Percentiles rank a stretch among this genome's conserved stretches.
These are phyloP conservation scores for Paramecium tetraurelia DNA, from an alignment of 73 alveolate species.

Conservation along the genomic window DNA sequence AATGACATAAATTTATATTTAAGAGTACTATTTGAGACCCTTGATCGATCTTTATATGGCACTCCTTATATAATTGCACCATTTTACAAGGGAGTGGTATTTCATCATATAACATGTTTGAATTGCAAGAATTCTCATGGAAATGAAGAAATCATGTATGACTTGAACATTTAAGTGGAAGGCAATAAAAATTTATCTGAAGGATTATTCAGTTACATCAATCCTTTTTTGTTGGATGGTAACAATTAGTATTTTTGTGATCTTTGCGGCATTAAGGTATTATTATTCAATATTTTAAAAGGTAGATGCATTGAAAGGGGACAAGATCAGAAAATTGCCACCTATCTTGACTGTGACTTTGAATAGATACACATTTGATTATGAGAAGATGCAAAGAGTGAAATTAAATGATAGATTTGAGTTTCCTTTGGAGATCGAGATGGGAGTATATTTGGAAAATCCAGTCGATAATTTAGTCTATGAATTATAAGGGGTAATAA, in stretches of 20 bases:
- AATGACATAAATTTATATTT: neutral
- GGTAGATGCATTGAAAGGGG: constrained; percentile 80
- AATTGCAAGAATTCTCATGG: constrained; percentile 75
- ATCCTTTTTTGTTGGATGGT: constrained; percentile 76
- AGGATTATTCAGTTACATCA: constrained; percentile 75
- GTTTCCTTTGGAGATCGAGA: constrained; percentile 91
- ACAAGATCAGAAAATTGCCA: constrained; percentile 87
- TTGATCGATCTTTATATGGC: constrained; percentile 51
- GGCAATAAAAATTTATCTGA: constrained; percentile 75
- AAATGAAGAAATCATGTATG: constrained; percentile 88
- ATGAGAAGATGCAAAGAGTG: constrained; percentile 83
- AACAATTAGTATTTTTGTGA: constrained; percentile 88
- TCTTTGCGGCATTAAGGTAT: constrained; percentile 80
- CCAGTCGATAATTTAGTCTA: constrained; percentile 80
- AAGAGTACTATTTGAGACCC: constrained; percentile 57
- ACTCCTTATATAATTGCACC: constrained; percentile 7
- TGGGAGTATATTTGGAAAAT: constrained; percentile 76
- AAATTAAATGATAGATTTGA: constrained; percentile 90
- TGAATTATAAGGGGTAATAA: constrained; percentile 92
- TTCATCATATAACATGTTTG: constrained; percentile 77
- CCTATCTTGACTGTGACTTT: constrained; percentile 84
- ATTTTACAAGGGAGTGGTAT: constrained; percentile 76
- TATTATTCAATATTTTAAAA: neutral
- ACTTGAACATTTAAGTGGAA: constrained; percentile 83
- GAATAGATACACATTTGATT: constrained; percentile 92